Evolutionary conservation across 495 filamentous ascomycete genomes (phyloP).

Genomic region (Halenospora varia): DNA sequence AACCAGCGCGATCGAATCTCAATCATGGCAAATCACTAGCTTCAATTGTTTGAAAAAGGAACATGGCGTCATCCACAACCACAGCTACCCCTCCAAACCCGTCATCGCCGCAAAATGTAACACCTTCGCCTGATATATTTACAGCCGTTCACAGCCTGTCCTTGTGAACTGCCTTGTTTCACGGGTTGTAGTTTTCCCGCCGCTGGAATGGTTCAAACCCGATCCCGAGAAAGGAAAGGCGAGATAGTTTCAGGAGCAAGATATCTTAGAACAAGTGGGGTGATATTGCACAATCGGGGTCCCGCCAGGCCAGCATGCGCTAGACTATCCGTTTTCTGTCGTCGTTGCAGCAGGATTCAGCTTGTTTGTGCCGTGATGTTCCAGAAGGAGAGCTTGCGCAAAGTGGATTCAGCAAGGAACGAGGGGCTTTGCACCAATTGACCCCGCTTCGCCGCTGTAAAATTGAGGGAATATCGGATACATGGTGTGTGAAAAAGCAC

Average conservation of each 20-base stretch:
- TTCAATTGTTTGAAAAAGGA: background rate
- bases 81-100: background rate
- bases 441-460: background rate
- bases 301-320: background rate
- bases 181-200: background rate
- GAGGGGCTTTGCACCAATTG: background rate
- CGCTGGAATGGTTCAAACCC: background rate
- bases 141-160: background rate
- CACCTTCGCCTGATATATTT: too few species aligned
- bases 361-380: background rate
- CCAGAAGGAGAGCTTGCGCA: background rate
- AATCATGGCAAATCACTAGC: background rate
- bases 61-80: slow-evolving; percentile 6
- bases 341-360: slow-evolving; percentile 1
- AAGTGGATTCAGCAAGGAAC: background rate
- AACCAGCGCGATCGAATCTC: background rate
- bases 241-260: background rate
- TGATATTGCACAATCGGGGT: background rate
- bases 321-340: background rate
- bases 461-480: background rate
- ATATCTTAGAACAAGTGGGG: background rate
- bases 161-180: background rate
- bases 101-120: background rate
- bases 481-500: background rate
- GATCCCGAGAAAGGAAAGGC: background rate